Base-by-base conservation (phyloP, 2,329 filamentous ascomycete genomes). In the Davidsoniella neocaledoniae region DNA sequence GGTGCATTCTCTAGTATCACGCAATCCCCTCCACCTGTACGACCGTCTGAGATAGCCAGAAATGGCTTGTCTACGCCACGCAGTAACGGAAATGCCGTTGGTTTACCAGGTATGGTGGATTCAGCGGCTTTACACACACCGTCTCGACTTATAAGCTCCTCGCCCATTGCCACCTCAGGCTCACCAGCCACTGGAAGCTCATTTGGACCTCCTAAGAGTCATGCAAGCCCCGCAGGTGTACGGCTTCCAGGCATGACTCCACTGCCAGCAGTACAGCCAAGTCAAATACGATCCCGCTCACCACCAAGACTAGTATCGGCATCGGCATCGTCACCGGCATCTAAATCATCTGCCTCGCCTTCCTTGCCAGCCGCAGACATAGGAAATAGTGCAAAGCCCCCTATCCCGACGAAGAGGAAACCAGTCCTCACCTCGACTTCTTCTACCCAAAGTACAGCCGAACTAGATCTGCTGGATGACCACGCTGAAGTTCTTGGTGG, bases 381-480 rank as follows among this genome's bases (percentile, higher is more conserved):
- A 12, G 29, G 8, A 33, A 9, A 9, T 33, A 25, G 25, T 9
- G 47, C 16, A 19, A 44, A 38, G 48, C 21, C 49, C 25, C 42
- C 53, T n/a, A 55, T 56, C 19, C 53, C 53, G 5, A 46, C 37
- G 43, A 38, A 10, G 4, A 59, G 60, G 46, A 63, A 59, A 23
- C 59, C 61, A 5, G 48, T 58, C 54, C 45, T 23, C 12, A 58
- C 55, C 42, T 55, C 40, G 43, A 57, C 47, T 33, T 33, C 29
- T 33, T 55, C 55, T 50, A 46, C 8, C 29, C 29, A 33, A 46
- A 50, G 46, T 58, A 53, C 50, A 40, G 29, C 59, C 62, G 4
- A 60, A 41, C 58, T 74, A 16, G 73, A 74, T 54, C 64, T 73
- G 43, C 58, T 74, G 29, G 68, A 66, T 41, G 71, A 74, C 42